Percentiles rank a stretch among this genome's conserved stretches.
Conservation (phyloP, 495 filamentous ascomycete genomes). For the Pyrenula massariospora region DNA sequence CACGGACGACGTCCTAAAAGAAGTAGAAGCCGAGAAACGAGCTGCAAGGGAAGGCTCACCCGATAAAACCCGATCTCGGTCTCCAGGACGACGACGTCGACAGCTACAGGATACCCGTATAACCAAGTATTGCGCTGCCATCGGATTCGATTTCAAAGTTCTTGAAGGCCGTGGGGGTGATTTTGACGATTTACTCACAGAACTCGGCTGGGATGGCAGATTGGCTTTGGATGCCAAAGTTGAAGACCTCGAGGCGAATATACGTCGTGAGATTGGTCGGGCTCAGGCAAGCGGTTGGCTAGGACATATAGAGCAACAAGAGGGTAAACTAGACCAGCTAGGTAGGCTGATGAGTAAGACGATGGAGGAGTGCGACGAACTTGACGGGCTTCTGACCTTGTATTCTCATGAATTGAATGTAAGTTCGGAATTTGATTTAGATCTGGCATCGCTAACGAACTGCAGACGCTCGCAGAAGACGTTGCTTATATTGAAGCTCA, state of each 20-base stretch:
- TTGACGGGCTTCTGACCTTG: constrained; percentile 83
- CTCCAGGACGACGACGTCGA: constrained; percentile 34
- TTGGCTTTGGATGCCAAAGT: constrained; percentile 59
- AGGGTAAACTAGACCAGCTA: constrained; percentile 74
- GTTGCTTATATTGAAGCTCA: constrained; percentile 96
- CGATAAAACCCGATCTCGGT: constrained; percentile 25
- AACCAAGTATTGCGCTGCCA: constrained; percentile 60
- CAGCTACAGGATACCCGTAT: constrained; percentile 64
- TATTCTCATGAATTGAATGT: constrained; percentile 91
- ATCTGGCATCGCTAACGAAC: constrained; percentile 21
- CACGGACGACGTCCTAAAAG: constrained; percentile 13
- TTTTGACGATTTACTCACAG: constrained; percentile 67
- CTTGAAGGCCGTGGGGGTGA: constrained; percentile 58
- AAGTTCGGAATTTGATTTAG: constrained; percentile 22
- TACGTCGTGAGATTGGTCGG: constrained; percentile 77
- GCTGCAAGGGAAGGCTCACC: constrained; percentile 19
- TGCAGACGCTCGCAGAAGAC: constrained; percentile 82
- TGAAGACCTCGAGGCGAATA: constrained; percentile 69
- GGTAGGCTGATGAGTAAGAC: constrained; percentile 75
- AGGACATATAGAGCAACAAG: constrained; percentile 74
- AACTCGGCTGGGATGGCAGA: constrained; percentile 83
- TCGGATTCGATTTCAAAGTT: constrained; percentile 61
- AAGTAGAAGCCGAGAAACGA: constrained; percentile 18
- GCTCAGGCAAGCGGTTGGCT: constrained; percentile 92
- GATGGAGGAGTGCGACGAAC: constrained; percentile 86